A percentile compares a stretch with the other conserved stretches of the same genome.
These are phyloP conservation scores for Suhomyces canberraensis DNA, from an alignment of 805 yeast species.

Conservation along the genomic window DNA sequence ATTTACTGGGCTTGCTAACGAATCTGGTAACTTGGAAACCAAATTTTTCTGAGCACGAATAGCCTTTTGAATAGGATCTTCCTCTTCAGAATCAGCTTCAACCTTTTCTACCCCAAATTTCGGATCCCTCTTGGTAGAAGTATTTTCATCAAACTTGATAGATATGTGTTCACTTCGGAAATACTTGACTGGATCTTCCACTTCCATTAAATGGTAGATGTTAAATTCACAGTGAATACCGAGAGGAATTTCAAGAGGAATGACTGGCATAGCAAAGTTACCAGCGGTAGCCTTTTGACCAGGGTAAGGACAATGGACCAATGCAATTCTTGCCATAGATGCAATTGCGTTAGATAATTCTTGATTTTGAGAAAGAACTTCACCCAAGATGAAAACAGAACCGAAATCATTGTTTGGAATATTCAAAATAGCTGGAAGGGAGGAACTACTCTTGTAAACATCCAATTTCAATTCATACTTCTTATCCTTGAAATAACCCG, in stretches of 20 bases:
- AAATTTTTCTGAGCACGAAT: not conserved
- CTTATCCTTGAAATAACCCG: not conserved
- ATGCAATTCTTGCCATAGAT: not conserved
- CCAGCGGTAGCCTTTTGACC: not conserved
- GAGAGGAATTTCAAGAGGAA: no score
- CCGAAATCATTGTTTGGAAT: not conserved
- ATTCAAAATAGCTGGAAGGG: not conserved
- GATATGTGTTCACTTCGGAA: no score
- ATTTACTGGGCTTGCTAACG: not conserved
- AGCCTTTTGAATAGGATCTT: not conserved
- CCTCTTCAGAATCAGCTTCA: no score
- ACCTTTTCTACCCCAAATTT: no score
- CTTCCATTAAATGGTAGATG: no score
- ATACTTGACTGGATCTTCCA: not conserved
- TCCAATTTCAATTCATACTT: not conserved
- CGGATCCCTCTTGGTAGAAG: not conserved
- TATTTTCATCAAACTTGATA: no score
- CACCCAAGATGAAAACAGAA: not conserved
- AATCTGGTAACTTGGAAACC: not conserved
- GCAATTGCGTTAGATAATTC: not conserved
- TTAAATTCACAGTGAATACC: no score
- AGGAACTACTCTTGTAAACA: not conserved
- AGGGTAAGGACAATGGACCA: not conserved
- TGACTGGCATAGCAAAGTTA: no score
- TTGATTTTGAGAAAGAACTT: not conserved